Evolutionary conservation across 1,139 yeast species (phyloP).

Genomic region (Suzukiozyma palmioleophila): DNA sequence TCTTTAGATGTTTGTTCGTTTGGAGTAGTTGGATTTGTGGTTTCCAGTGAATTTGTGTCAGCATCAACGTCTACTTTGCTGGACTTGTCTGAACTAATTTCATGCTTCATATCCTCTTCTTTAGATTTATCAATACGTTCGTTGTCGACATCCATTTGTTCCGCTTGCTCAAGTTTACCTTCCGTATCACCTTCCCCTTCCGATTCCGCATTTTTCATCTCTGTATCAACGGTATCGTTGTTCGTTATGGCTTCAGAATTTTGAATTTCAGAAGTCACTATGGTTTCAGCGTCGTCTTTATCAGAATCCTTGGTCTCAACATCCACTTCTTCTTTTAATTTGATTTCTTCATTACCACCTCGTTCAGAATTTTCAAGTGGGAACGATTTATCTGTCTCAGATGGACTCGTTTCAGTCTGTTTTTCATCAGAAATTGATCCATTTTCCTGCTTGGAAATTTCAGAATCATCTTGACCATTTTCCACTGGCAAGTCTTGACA

Average conservation of each 20-base stretch:
- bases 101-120: no score
- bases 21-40: no score
- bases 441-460: slow-evolving; percentile 3
- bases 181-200: neutral
- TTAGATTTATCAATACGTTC: neutral
- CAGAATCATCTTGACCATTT: neutral
- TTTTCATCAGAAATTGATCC: slow-evolving; percentile 4
- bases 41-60: no score
- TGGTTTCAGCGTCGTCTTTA: no score
- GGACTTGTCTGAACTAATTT: no score
- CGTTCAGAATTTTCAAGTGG: no score
- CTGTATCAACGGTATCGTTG: neutral
- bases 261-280: neutral
- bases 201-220: neutral
- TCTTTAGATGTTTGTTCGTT: slow-evolving; percentile 8
- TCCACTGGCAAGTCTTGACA: no score
- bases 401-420: neutral
- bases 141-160: slow-evolving; percentile 5
- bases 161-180: neutral
- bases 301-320: no score
- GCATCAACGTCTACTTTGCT: no score
- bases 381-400: no score
- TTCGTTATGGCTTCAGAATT: neutral
- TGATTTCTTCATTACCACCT: no score
- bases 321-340: slow-evolving; percentile 3